A percentile compares a stretch with the other conserved stretches of the same genome.
Evolutionary conservation across 805 yeast genomes (phyloP).

Genomic region (Schwanniomyces sp.): DNA sequence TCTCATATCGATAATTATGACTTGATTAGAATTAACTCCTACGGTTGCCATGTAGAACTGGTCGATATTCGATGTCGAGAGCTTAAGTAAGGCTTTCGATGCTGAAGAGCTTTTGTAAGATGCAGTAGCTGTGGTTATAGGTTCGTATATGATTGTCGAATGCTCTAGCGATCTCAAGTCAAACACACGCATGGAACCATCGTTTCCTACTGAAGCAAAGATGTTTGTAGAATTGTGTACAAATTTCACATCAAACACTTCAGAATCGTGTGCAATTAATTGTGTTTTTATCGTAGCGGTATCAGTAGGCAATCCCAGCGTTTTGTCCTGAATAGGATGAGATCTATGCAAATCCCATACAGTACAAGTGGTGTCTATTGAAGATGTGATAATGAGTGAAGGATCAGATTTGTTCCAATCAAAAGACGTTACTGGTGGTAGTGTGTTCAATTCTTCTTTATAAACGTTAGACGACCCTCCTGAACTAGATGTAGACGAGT

Average conservation of each 20-base stretch:
- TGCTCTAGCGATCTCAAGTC: slow-evolving; percentile 88
- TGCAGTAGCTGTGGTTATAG: slow-evolving; percentile 7
- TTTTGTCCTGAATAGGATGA: slow-evolving; percentile 9
- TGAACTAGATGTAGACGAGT: slow-evolving; percentile 3
- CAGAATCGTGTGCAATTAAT: slow-evolving; percentile 93
- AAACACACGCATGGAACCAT: slow-evolving; percentile 90
- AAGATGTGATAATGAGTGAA: slow-evolving; percentile 72
- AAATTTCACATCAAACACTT: slow-evolving; percentile 90
- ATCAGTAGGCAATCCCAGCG: slow-evolving; percentile 19
- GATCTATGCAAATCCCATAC: slow-evolving; percentile 76
- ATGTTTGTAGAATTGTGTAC: slow-evolving; percentile 69
- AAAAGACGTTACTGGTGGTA: slow-evolving; percentile 90
- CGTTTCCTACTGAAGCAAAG: slow-evolving; percentile 92
- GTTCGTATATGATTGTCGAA: slow-evolving; percentile 89
- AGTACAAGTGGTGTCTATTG: slow-evolving; percentile 96
- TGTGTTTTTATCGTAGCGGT: slow-evolving; percentile 82
- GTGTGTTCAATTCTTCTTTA: slow-evolving; percentile 37
- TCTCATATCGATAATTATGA: slow-evolving; percentile 78
- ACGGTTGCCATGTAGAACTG: slow-evolving; percentile 82
- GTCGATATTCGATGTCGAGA: slow-evolving; percentile 78
- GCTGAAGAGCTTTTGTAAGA: slow-evolving; percentile 12
- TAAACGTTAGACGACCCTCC: slow-evolving; percentile 12
- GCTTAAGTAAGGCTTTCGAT: slow-evolving; percentile 64
- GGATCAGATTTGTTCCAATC: slow-evolving; percentile 86
- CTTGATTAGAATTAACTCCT: slow-evolving; percentile 64